Evolutionary conservation across 2,329 filamentous ascomycete genomes (phyloP), one percentile per base, ranked within the genome.

Genomic region (Byssothecium circinans): DNA sequence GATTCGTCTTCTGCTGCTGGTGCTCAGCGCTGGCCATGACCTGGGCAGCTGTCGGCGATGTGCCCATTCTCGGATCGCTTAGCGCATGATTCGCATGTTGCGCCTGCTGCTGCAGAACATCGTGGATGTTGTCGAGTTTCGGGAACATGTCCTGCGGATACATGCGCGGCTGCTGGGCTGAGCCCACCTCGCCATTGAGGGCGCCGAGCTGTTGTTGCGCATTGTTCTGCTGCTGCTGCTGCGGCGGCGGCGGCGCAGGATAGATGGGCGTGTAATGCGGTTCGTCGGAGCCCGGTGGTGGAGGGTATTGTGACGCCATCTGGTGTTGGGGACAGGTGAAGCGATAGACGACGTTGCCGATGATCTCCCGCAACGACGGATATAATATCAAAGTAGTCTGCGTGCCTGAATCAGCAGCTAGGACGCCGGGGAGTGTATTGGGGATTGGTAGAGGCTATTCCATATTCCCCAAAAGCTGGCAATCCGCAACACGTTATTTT

Each of bases 51-150:
- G 47, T 47, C 23, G 54, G 54, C 23, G 53, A 45, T 23, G 37
- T 42, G 17, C 52, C 51, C 23, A 49, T 51, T 34, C 58, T 58
- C 45, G 54, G 58, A 47, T 65, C 61, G 47, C 54, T 58, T 53
- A 70, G 45, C 40, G 61, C 65, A 48, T 69, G 65, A 41, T 60
- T 70, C 29, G 65, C 66, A 41, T 69, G 67, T 36, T 67, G 60
- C 11, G 67, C 67, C 45, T 71, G 64, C 43, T 66, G 67, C 57
- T 70, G 67, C 46, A 70, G 56, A 49, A 69, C 61, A 36, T 71
- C 64, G 60, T 56, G 67, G 50, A 70, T 57, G 50, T 61, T 68
- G 49, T 70, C 68, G 49, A 69, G 56, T 57, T 70, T 70, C 27
- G 65, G 56, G 47, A 54, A 70, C 45, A 62, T 56, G 45, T 59